A percentile compares a stretch with the other conserved stretches of the same genome.
Conservation (phyloP, 805 yeast species). For the Starmera dryadoides region DNA sequence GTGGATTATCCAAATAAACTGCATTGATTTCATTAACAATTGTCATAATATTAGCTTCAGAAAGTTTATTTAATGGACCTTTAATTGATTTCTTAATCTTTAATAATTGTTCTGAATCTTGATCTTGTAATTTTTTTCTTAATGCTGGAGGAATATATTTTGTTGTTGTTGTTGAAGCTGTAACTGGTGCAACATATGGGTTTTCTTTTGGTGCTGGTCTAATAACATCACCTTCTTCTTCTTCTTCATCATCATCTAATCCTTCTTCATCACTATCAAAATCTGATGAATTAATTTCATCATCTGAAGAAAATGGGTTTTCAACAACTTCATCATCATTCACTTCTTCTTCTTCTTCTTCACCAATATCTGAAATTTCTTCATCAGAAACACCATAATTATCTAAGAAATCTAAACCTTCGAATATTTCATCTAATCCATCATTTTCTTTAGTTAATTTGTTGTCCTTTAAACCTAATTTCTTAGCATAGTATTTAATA, state of each 20-base stretch:
- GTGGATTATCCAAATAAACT: slow-evolving; percentile 58
- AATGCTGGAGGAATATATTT: slow-evolving; percentile 85
- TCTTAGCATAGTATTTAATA: slow-evolving; percentile 74
- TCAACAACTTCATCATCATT: slow-evolving; percentile 19
- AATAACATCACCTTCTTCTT: slow-evolving; percentile 20
- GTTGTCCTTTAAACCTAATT: slow-evolving; percentile 61
- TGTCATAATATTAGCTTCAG: slow-evolving; percentile 73
- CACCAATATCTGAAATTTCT: slow-evolving; percentile 18
- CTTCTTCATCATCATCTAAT: slow-evolving; percentile 27
- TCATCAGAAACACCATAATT: slow-evolving; percentile 26
- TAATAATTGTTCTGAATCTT: slow-evolving; percentile 37
- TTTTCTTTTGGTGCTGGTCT: slow-evolving; percentile 46
- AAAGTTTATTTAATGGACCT: slow-evolving; percentile 80
- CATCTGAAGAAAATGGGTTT: slow-evolving; percentile 32
- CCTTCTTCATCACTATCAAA: slow-evolving; percentile 34
- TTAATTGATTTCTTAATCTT: slow-evolving; percentile 60
- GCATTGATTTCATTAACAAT: slow-evolving; percentile 64
- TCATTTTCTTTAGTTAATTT: slow-evolving; percentile 61
- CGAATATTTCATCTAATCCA: slow-evolving; percentile 73
- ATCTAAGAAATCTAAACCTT: slow-evolving; percentile 46
- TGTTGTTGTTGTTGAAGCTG: slow-evolving; percentile 18
- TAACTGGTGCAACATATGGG: slow-evolving; percentile 64
- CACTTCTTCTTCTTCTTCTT: slow-evolving; percentile 14
- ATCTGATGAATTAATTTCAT: slow-evolving; percentile 33
- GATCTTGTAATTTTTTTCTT: slow-evolving; percentile 40